These are phyloP conservation scores for Tylopilus sp. DNA, from an alignment of 1,284 basidiomycete species.

Conservation along the genomic window DNA sequence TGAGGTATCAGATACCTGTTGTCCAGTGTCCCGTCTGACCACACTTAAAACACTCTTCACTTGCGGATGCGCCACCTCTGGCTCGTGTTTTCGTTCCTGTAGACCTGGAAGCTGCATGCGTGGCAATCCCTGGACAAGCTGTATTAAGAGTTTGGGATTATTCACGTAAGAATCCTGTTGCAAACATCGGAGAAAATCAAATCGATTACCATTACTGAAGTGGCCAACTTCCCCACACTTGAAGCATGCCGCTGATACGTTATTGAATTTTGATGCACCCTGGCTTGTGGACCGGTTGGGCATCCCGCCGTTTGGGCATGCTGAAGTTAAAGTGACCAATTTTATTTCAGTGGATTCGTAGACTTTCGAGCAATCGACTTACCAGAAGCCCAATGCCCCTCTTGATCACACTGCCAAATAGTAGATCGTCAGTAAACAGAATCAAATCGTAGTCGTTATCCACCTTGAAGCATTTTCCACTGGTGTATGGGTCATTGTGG, in stretches of 20 bases:
- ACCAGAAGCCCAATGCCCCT: constrained; percentile 65
- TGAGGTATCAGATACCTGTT: constrained; percentile 17
- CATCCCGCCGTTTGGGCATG: constrained; percentile 28
- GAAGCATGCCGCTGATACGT: constrained; percentile 42
- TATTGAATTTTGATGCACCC: constrained; percentile 20
- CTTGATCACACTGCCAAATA: constrained; percentile 44
- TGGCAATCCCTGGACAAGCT: constrained; percentile 20
- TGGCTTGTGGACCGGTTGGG: constrained; percentile 24
- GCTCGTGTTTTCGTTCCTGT: constrained; percentile 2
- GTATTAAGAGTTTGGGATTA: background rate
- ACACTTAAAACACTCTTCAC: constrained; percentile 31
- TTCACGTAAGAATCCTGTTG: background rate
- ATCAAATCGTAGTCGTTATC: constrained; percentile 3
- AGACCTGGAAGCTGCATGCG: constrained; percentile 12
- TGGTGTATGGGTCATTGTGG: constrained; percentile 20
- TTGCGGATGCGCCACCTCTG: constrained; percentile 6
- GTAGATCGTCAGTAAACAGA: constrained; percentile 4
- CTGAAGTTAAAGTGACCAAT: constrained; percentile 12
- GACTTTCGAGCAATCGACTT: constrained; percentile 8
- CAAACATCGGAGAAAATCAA: background rate
- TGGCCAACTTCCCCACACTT: constrained; percentile 59
- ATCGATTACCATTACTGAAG: constrained; percentile 53
- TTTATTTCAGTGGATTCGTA: background rate
- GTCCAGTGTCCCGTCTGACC: constrained; percentile 34
- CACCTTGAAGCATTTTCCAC: constrained; percentile 27